Conservation (phyloP, 805 yeast species). For the Nadsonia fulvescens region DNA sequence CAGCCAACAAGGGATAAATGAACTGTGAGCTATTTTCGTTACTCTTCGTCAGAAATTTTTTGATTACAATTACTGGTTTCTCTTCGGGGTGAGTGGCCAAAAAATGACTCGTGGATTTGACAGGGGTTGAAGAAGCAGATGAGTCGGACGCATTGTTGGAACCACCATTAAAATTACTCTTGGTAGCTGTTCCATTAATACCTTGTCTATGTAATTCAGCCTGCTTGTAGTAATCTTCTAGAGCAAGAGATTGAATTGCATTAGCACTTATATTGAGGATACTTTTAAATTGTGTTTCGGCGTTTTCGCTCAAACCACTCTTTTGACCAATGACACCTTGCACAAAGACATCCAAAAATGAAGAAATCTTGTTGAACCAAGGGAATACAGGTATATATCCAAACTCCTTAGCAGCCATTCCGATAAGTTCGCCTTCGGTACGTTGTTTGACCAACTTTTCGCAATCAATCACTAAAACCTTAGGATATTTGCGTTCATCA, state of each 20-base stretch:
- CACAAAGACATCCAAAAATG: conserved; percentile 65
- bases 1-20: conserved; percentile 57
- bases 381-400: conserved; percentile 93
- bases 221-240: too few species aligned
- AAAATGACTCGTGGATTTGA: conserved; percentile 28
- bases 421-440: conserved; percentile 50
- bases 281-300: conserved; percentile 64
- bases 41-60: conserved; percentile 46
- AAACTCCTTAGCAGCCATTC: conserved; percentile 49
- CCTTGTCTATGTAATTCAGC: too few species aligned
- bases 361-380: conserved; percentile 69
- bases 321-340: conserved; percentile 91
- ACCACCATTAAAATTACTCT: too few species aligned
- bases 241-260: conserved; percentile 54
- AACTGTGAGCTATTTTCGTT: conserved; percentile 42
- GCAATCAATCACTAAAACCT: conserved; percentile 57
- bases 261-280: conserved; percentile 56
- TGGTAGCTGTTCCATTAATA: too few species aligned
- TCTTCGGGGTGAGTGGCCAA: conserved; percentile 70
- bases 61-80: conserved; percentile 74
- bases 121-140: conserved; percentile 2
- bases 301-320: conserved; percentile 70
- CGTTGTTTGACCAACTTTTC: conserved; percentile 56
- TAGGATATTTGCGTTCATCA: conserved; percentile 32
- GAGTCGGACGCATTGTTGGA: conserved; percentile 3